Base-by-base conservation (phyloP, 331 rosid species). In the Saraca asoca region DNA sequence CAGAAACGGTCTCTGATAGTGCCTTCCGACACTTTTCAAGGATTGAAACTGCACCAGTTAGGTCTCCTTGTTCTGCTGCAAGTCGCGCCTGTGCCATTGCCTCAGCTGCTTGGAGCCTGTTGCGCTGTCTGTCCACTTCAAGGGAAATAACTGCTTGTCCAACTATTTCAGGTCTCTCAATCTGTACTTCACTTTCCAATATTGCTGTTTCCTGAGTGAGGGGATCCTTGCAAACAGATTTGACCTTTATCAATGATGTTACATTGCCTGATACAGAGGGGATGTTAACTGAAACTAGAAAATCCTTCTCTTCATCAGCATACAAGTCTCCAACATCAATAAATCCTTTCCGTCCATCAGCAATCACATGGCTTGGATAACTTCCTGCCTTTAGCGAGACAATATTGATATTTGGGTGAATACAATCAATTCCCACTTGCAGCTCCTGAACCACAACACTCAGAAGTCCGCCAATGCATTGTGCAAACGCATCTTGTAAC, bases 401-500 rank as follows among this genome's bases (percentile, higher is more conserved):
- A 51, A 90, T 80, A 59, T 51, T 2, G 49, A 86, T 73, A 58
- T 68, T 73, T 4, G 82, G 73, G 66, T 86, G 80, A 2, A 81
- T 64, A 74, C 98, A 86, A 58, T 88, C 95, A 48, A 93, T 74
- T 68, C 68, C 83, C 37, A 93, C 90, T 73, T 83, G 95, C 79
- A 93, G 73, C 81, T 93, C 96, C 81, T 93, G 98, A 59, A 88
- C 88, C 71, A 84, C 88, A 5, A 93, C 97, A 49, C 98, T 93
- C 73, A 93, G 67, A 18, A 93, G 95, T 62, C 98, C 98, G 3
- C 98, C 98, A 17, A 93, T 90, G 84, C 98, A 93, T 70, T 90
- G 98, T 13, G 98, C 98, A 81, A 93, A 93, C 6, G 98, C 98
- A 67, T 93, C 98, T 75, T 93, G 98, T 60, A 93, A 78, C 59